Base-by-base conservation (phyloP, 2,329 filamentous ascomycete genomes). In the Daldinia sp. region DNA sequence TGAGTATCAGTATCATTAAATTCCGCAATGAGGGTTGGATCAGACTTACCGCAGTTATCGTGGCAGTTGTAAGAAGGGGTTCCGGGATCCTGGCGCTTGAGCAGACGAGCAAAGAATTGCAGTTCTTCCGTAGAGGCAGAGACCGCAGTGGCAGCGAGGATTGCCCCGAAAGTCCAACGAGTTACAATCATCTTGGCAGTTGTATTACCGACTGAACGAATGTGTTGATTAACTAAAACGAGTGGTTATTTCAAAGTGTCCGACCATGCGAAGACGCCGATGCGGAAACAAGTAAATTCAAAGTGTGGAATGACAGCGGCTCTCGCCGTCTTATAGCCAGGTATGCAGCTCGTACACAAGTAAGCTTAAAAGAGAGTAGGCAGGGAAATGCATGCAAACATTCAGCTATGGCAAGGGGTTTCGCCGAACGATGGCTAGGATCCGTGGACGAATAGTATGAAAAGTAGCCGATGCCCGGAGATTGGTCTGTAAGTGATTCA, bases 31-130 rank as follows among this genome's bases (percentile, higher is more conserved):
- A 6, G 30, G 9, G 4, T 27, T 1, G 25, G 17, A 41, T 15
- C n/a, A n/a, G n/a, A 73, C 78, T 61, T 74, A 83, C 82, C 82
- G 74, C 82, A 84, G 71, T 80, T 79, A 67, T 79, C 77, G 66
- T 84, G 82, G 72, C 83, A 85, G 39, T 82, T 74, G 68, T 80
- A 83, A 5, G 73, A 64, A 4, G 80, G 76, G 4, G 77, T 77
- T 4, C 80, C 81, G 10, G 79, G 79, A 15, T 78, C 77, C 68
- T 82, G 80, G n/a, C 81, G 79, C 67, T 66, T 70, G 37, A 69
- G 63, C 3, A 69, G 53, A 25, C 60, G 67, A 41, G 63, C 37
- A 23, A 69, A 60, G 34, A 70, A 39, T 41, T 69, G 65, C 3
- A 67, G n/a, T 43, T 70, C 65, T 4, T 69, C 60, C 11, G 67